These are phyloP conservation scores for Stephania japonica DNA, from an alignment of 164 flowering plant genomes.

Conservation along the genomic window DNA sequence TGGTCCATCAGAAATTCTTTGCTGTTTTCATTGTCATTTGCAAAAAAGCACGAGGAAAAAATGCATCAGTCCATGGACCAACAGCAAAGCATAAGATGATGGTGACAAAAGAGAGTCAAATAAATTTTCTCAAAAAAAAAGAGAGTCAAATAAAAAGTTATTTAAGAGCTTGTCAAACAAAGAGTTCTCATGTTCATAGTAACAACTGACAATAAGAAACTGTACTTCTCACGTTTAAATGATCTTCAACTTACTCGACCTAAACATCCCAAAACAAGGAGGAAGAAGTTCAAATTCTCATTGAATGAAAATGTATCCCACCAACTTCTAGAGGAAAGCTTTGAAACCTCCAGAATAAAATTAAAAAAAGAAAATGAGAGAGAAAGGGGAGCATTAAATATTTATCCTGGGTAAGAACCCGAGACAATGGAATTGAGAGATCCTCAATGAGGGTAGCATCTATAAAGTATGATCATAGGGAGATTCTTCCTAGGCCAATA, in stretches of 20 bases:
- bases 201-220: not conserved
- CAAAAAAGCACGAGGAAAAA: not conserved
- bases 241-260: not conserved
- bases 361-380: too few relatives aligned
- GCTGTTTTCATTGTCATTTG: not conserved
- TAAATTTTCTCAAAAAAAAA: too few relatives aligned
- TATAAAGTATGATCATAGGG: not conserved
- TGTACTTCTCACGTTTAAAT: not conserved
- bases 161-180: not conserved
- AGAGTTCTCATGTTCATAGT: not conserved
- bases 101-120: not conserved
- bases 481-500: not conserved
- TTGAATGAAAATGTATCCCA: not conserved
- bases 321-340: not conserved
- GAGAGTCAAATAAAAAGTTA: not conserved
- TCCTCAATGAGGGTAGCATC: not conserved
- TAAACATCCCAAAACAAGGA: not conserved
- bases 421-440: not conserved
- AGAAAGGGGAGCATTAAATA: too few relatives aligned
- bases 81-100: not conserved
- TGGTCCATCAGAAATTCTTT: not conserved
- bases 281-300: not conserved
- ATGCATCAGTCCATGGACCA: not conserved
- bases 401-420: not conserved
- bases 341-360: not conserved